Base-by-base conservation (phyloP, 148 eudicot genomes). In the Nepenthes gracilis region DNA sequence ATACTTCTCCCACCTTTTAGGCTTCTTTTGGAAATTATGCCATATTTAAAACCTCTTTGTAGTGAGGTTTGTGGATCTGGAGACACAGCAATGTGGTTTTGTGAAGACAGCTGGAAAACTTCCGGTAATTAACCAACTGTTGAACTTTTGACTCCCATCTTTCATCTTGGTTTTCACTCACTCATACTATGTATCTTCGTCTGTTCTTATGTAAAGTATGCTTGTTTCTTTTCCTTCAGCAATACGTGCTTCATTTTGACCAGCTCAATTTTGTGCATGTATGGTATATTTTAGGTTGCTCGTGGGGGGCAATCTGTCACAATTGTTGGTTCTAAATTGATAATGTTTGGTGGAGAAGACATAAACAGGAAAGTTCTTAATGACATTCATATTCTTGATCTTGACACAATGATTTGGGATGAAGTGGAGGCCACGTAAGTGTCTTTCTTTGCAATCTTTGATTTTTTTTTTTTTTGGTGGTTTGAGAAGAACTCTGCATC, bases 321-420 rank as follows among this genome's bases (percentile, higher is more conserved):
- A 1, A 58, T 80, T 57, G 70, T 84, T 68, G 89, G 96, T 43
- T 86, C 96, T n/a, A 93, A 80, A 68, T 71, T 93, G 70, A 77
- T 88, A 62, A 79, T 93, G 87, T 86, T 93, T 70, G 98, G 98
- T 59, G 98, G 98, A 64, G 98, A 88, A 83, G 96, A 88, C 67
- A 50, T 43, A 61, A 71, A 73, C 10, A 80, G 95, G 64, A 70
- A 66, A 32, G 79, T 93, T 60, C 67, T 84, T 58, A 88, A 86
- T 75, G 98, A 93, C 74, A 73, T 84, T 54, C 75, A 82, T 65
- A 70, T 82, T 66, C 85, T 93, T 55, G 82, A 93, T 67, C 81
- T 93, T 51, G 86, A 85, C 47, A 78, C 91, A 58, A 77, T 88
- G 95, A 70, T 83, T 37, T 93, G 98, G 98, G 72, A 72, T 70